Base-by-base conservation (phyloP, 306 rosid species). In the Quercus engelmannii region DNA sequence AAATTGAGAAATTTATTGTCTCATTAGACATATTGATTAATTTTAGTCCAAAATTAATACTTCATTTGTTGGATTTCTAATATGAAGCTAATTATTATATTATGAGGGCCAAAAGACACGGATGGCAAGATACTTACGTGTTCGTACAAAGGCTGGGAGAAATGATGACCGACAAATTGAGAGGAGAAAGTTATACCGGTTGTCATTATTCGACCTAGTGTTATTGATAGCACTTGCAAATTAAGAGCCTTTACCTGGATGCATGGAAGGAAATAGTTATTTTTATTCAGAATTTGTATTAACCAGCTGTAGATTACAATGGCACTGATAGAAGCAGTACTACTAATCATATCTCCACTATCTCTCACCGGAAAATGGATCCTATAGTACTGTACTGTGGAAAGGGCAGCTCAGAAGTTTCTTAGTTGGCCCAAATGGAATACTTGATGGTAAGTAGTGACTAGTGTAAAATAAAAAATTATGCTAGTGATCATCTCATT, bases 211-310 rank as follows among this genome's bases (percentile, higher is more conserved):
- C 49, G 98, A 63, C 99, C 99, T 2, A 95, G 99, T 78, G 97
- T 95, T 28, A 93, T 95, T 51, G 99, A 95, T 25, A 95, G 99
- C 86, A 95, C 98, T 87, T 85, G 77, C 80, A 91, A 78, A n/a
- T n/a, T n/a, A n/a, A 79, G 91, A 95, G 61, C 98, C 99, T 73
- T 95, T 95, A 78, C 94, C 97, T 26, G 98, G 99, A 5, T 92
- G 98, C 98, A 95, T 95, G 97, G 97, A 95, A 89, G 99, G 98
- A 83, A 95, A 91, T 70, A 89, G 99, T 98, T 88, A 26, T 26
- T 26, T 26, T 13, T 35, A 69, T 63, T 71, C 12, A n/a, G 31
- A 33, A 55, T 15, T 1, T 71, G 38, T 25, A 21, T 3, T 23
- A 75, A 13, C 71, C 62, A 26, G 28, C 28, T 30, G 26, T 12